Evolutionary conservation across 768 basidiomycete species (phyloP), one percentile per base, ranked within the genome.

Genomic region (Amanita jacksonii): DNA sequence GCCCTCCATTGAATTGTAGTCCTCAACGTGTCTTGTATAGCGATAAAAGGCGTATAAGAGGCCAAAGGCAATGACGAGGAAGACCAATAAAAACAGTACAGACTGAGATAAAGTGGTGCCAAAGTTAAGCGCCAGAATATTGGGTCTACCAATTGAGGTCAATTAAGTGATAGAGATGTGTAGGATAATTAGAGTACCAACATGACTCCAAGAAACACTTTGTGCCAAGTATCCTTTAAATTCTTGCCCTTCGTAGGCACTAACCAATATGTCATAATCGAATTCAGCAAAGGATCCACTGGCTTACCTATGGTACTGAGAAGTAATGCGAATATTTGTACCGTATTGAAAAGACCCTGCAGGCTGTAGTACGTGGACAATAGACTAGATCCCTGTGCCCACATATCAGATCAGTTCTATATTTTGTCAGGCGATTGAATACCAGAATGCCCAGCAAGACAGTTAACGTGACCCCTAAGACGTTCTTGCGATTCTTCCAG

Each of bases 101-200:
- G 82, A 79, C 53, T 77, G 69, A 10, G 71, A 62, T 13, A 79
- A 61, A 4, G 75, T 72, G 1, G 79, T 69, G 0, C 75, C 77
- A 46, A 89, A 79, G 55, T 87, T 86, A 42, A 88, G 64, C 8
- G 84, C 84, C 28, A 88, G 62, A 15, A 85, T 54, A 48, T 85
- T 85, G 3, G 85, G 85, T 48, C 85, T 82, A 37, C 37, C 12
- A 47, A 10, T 24, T 45, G 4, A 39, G 12, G 50, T 51, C 44
- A 50, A 46, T 38, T 28, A 7, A 16, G 36, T 18, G 36, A 8
- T 24, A 23, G 35, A 27, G 27, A 18, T 33, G 37, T 16, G 13
- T 36, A 22, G 4, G 41, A 12, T 44, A 28, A 33, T 28, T 12
- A 28, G 28, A 3, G 43, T 9, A 57, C 78, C 54, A 44, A 83